Conservation (phyloP, 208 protist species). For the Leishmania tropica region DNA sequence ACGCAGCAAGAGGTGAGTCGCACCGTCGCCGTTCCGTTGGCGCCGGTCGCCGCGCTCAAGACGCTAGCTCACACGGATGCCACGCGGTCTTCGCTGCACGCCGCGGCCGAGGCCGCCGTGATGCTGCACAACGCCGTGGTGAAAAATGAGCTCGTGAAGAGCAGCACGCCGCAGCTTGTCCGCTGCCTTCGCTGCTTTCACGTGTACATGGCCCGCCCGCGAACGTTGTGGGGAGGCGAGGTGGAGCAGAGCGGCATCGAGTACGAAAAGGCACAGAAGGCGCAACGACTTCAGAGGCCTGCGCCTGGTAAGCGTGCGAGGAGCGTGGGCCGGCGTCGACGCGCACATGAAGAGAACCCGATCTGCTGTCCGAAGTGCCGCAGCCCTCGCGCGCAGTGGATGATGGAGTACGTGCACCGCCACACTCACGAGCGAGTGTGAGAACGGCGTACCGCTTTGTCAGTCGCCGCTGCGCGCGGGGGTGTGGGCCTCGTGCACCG, state of each 20-base stretch:
- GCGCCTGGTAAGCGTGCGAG: slow-evolving; percentile 39
- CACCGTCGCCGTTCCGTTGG: slow-evolving; percentile 59
- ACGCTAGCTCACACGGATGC: slow-evolving; percentile 40
- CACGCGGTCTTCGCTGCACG: slow-evolving; percentile 32
- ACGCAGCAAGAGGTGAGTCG: slow-evolving; percentile 49
- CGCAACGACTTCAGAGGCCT: slow-evolving; percentile 31
- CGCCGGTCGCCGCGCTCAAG: slow-evolving; percentile 63
- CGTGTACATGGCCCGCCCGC: slow-evolving; percentile 72
- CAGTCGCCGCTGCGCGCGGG: neutral
- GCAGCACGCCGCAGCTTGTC: slow-evolving; percentile 56
- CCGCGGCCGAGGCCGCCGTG: slow-evolving; percentile 44
- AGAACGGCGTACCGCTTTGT: neutral
- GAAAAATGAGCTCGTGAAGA: slow-evolving; percentile 69
- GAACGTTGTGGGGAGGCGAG: slow-evolving; percentile 61
- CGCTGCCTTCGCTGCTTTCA: slow-evolving; percentile 84
- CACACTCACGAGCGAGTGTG: slow-evolving; percentile 53
- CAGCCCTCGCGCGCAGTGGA: slow-evolving; percentile 75
- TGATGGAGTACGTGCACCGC: slow-evolving; percentile 87
- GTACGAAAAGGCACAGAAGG: slow-evolving; percentile 50
- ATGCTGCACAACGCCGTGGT: slow-evolving; percentile 63
- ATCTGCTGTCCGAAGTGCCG: slow-evolving; percentile 63
- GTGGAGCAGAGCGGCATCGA: slow-evolving; percentile 71
- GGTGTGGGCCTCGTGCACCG: neutral
- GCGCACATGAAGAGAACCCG: slow-evolving; percentile 31
- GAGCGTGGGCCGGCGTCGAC: slow-evolving; percentile 50